Evolutionary conservation across 176 grass and related monocot species (phyloP).

Genomic region (Rhynchospora pubera): DNA sequence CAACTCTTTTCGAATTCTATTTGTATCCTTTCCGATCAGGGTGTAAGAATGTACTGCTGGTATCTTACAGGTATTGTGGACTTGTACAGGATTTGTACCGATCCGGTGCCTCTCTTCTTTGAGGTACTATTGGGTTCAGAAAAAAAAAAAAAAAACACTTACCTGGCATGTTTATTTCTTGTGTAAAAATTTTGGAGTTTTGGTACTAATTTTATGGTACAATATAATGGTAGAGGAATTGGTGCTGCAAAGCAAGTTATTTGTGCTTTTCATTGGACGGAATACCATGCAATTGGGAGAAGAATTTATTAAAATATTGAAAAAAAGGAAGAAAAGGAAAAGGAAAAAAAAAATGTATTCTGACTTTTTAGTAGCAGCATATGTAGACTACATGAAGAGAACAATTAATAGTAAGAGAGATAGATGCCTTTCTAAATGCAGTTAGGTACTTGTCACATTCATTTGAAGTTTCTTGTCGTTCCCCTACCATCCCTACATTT

Average conservation of each 20-base stretch:
- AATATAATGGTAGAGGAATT: background rate
- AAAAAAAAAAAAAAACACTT: background rate
- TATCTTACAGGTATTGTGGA: too few relatives aligned
- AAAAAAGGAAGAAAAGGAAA: background rate
- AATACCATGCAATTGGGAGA: background rate
- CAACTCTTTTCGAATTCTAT: too few relatives aligned
- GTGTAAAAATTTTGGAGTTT: background rate
- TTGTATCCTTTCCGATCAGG: too few relatives aligned
- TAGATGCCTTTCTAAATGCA: background rate
- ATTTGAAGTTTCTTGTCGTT: constrained; percentile 6
- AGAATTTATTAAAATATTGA: background rate
- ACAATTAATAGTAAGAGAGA: background rate
- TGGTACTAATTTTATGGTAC: background rate
- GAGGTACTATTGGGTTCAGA: background rate
- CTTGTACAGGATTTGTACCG: background rate
- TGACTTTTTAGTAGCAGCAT: background rate
- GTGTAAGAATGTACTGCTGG: too few relatives aligned
- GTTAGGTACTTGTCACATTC: constrained; percentile 15
- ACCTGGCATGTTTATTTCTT: background rate
- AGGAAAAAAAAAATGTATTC: background rate
- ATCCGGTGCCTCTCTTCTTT: background rate
- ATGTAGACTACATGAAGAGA: background rate
- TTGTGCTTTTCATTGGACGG: background rate
- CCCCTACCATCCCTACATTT: background rate
- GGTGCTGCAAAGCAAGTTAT: too few relatives aligned